phyloP scores from a whole-genome alignment of 176 grass and related monocot species.

The Guadua angustifolia region DNA sequence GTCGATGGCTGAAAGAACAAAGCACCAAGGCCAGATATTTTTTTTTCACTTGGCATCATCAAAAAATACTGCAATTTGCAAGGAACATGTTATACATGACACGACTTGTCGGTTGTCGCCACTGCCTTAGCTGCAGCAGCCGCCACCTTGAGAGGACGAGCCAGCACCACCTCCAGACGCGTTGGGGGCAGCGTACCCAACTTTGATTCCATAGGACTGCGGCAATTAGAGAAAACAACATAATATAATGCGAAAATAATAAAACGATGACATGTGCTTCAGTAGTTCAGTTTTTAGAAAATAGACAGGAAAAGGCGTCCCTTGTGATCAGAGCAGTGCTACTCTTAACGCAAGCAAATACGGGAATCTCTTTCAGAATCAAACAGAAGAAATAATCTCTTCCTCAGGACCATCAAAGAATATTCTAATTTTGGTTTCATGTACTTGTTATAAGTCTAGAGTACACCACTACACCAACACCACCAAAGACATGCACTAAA shows the following conservation, averaged over 20 bases:
- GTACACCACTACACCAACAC: neutral
- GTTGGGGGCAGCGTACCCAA: constrained; percentile 61
- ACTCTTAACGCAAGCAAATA: neutral
- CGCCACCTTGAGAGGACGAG: constrained; percentile 59
- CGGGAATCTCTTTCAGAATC: neutral
- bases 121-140: constrained; percentile 61
- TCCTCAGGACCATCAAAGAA: neutral
- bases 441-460: neutral
- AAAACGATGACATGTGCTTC: no score
- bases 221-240: neutral
- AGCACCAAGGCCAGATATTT: constrained; percentile 32
- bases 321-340: neutral
- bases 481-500: neutral
- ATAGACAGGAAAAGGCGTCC: neutral
- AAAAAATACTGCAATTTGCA: constrained; percentile 34
- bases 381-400: neutral
- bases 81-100: constrained; percentile 21
- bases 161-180: constrained; percentile 63
- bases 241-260: neutral
- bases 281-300: no score
- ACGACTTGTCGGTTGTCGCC: neutral
- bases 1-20: constrained; percentile 30
- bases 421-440: neutral
- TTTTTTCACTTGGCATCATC: constrained; percentile 20
- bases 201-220: constrained; percentile 82